Evolutionary conservation across 2,329 filamentous ascomycete genomes (phyloP), one percentile per base, ranked within the genome.

Genomic region (Paraconiothyrium sp.): DNA sequence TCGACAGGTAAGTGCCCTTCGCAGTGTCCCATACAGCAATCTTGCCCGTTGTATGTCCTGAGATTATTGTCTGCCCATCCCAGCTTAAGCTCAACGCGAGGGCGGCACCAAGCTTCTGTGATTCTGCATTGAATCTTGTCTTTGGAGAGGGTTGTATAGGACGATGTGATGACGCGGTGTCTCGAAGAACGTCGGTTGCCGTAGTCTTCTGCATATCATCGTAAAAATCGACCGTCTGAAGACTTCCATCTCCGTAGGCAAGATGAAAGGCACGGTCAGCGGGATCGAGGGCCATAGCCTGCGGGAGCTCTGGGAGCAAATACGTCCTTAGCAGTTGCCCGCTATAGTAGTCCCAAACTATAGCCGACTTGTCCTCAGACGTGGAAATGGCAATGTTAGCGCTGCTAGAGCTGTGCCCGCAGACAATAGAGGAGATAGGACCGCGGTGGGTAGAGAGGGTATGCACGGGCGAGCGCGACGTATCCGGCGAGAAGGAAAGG

Each of bases 291-390:
- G 87, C 83, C 37, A 94, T 77, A 69, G 90, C 93, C 34, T 90
- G 83, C 16, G 94, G 92, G 20, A 86, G 82, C n/a, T 85, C 84
- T 1, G 92, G 88, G 59, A 98, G 88, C 44, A 98, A 84, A 66
- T 96, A 88, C 4, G 93, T 98, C 47, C 94, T 88, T 60, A 98
- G 82, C 11, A 90, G 84, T 62, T 88, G 86, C 43, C 92, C 92
- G 0, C 88, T 92, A 64, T 89, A 88, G 76, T 96, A 96, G 79
- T 98, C 94, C 95, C 95, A 99, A 62, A 97, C 84, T 71, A 97
- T 90, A 69, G 92, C 92, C 8, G 92, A 95, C 79, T 92, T 94
- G 80, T 98, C 95, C 70, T 88, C 89, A 67, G 92, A 92, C 7
- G 90, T 88, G 3, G 94, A 96, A 22, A 97, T 86, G 61, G 91